phyloP scores from a whole-genome alignment of 2,329 filamentous ascomycete species.

The Elsinoe perseae region DNA sequence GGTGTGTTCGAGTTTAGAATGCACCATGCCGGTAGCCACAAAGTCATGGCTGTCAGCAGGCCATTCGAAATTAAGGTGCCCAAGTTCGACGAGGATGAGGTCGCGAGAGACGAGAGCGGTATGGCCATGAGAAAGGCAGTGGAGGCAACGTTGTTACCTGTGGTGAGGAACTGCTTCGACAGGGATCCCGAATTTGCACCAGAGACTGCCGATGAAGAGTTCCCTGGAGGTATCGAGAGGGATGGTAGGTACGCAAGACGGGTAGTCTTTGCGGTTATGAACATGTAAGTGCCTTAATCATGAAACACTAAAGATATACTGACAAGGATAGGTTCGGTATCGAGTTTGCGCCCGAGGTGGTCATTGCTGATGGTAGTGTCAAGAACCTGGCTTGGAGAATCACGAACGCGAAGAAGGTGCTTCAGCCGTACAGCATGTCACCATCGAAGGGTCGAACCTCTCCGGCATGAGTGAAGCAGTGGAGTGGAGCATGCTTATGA shows the following conservation, averaged over 20 bases:
- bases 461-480: constrained; percentile 19
- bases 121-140: constrained; percentile 58
- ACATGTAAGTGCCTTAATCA: constrained; percentile 58
- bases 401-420: constrained; percentile 87
- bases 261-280: constrained; percentile 86
- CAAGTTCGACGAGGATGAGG: constrained; percentile 68
- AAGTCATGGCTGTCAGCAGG: constrained; percentile 86
- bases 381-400: constrained; percentile 89
- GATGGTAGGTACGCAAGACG: constrained; percentile 83
- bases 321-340: constrained; percentile 61
- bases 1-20: constrained; percentile 96
- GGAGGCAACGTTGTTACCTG: constrained; percentile 67
- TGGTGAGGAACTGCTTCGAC: constrained; percentile 89
- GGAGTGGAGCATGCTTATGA: neutral
- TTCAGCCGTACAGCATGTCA: constrained; percentile 53
- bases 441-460: constrained; percentile 32
- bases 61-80: constrained; percentile 85
- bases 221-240: constrained; percentile 75
- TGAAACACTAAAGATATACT: neutral
- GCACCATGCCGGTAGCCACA: constrained; percentile 87
- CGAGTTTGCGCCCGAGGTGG: constrained; percentile 87
- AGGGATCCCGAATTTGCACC: constrained; percentile 86
- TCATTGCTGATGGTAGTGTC: constrained; percentile 84
- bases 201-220: constrained; percentile 66
- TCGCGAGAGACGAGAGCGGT: constrained; percentile 52